Conservation (phyloP, 108 stramenopile genomes). For the Nitzschia palea region DNA sequence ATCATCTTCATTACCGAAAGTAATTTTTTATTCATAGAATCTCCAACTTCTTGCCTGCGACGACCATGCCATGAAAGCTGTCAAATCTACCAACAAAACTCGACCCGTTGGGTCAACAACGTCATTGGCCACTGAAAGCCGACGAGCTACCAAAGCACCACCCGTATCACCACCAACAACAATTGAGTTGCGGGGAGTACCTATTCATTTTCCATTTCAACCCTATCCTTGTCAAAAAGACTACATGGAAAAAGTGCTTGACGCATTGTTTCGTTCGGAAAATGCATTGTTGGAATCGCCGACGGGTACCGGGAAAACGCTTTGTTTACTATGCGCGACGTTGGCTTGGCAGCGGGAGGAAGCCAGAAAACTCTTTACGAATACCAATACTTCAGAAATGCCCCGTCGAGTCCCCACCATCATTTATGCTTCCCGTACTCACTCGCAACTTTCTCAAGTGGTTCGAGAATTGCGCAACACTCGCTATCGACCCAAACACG, state of each 20-base stretch:
- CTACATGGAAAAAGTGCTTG: conserved; percentile 92
- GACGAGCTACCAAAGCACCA: not conserved
- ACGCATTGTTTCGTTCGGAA: conserved; percentile 67
- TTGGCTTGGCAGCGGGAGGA: conserved; percentile 86
- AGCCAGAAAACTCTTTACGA: conserved; percentile 21
- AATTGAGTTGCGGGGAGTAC: conserved; percentile 64
- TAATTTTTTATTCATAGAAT: too few species aligned
- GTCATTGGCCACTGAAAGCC: not conserved
- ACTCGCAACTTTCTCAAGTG: conserved; percentile 96
- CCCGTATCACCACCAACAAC: conserved; percentile 55
- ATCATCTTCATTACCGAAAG: too few species aligned
- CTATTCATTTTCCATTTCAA: conserved; percentile 93
- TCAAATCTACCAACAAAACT: not conserved
- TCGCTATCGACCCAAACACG: conserved; percentile 89
- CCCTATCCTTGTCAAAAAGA: conserved; percentile 93
- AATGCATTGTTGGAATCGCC: conserved; percentile 90
- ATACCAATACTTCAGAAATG: not conserved
- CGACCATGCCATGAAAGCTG: not conserved
- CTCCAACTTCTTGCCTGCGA: not conserved
- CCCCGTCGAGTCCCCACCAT: conserved; percentile 66
- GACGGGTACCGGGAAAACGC: conserved; percentile 86
- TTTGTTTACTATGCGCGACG: conserved; percentile 81
- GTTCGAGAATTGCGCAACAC: conserved; percentile 91
- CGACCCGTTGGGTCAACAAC: not conserved
- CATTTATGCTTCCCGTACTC: conserved; percentile 97